These are phyloP conservation scores for Terfezia boudieri DNA, from an alignment of 495 filamentous ascomycete genomes.

Conservation along the genomic window DNA sequence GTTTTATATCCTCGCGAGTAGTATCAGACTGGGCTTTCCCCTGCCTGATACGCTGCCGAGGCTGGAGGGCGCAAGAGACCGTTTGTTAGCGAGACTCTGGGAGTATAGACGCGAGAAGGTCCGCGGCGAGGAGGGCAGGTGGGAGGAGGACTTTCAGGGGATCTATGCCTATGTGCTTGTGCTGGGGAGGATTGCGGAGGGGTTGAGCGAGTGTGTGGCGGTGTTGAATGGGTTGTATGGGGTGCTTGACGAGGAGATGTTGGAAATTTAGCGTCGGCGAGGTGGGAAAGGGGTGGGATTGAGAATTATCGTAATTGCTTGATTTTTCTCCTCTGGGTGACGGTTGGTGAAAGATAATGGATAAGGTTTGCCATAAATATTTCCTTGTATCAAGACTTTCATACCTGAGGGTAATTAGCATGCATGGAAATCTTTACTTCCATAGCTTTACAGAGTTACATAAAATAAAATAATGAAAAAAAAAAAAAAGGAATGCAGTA, in stretches of 20 bases:
- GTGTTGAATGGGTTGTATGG: slow-evolving; percentile 14
- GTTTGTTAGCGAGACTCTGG: slow-evolving; percentile 74
- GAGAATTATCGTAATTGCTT: background rate
- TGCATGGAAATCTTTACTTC: too few relatives aligned
- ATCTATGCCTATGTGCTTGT: slow-evolving; percentile 42
- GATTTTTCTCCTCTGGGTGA: too few relatives aligned
- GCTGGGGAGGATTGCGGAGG: slow-evolving; percentile 11
- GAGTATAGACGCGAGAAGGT: slow-evolving; percentile 51
- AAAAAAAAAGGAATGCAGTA: too few relatives aligned
- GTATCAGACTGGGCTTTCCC: slow-evolving; percentile 81
- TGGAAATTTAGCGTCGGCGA: slow-evolving; percentile 12
- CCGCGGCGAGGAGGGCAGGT: slow-evolving; percentile 26
- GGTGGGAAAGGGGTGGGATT: background rate
- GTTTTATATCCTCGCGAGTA: slow-evolving; percentile 74
- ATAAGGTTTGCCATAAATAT: too few relatives aligned
- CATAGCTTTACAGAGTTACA: too few relatives aligned
- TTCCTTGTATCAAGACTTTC: too few relatives aligned
- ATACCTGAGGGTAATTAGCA: too few relatives aligned
- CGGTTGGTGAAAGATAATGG: too few relatives aligned
- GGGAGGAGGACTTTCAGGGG: slow-evolving; percentile 46
- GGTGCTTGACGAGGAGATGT: slow-evolving; percentile 16
- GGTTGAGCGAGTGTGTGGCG: slow-evolving; percentile 11
- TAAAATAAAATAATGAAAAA: too few relatives aligned
- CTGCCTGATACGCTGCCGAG: slow-evolving; percentile 70
- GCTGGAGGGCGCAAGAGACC: slow-evolving; percentile 54